These are phyloP conservation scores for Quercus agrifolia DNA, from an alignment of 306 rosid genomes.

Conservation along the genomic window DNA sequence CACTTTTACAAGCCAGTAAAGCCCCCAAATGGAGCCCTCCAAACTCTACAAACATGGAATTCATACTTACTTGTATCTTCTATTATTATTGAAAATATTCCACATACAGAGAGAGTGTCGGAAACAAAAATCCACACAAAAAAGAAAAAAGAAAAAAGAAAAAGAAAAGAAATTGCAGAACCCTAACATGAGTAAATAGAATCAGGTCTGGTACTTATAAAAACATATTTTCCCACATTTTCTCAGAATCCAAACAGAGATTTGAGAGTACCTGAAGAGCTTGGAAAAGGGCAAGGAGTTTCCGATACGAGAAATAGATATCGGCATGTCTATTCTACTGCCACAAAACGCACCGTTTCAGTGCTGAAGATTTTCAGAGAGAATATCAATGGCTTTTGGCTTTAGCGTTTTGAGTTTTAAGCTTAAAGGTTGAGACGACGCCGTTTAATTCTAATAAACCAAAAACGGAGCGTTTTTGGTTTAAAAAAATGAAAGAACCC, in stretches of 20 bases:
- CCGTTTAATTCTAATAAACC: neutral
- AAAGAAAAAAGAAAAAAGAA: no score
- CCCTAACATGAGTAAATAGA: neutral
- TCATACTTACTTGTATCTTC: no score
- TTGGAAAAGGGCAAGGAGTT: slow-evolving; percentile 62
- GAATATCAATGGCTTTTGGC: no score
- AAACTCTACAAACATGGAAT: no score
- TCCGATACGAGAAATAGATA: slow-evolving; percentile 41
- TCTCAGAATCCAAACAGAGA: neutral
- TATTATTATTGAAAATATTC: no score
- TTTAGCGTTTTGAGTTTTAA: no score
- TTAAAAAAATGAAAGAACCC: neutral
- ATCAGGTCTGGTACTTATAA: no score
- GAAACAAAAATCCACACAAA: no score
- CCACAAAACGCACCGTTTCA: slow-evolving; percentile 1
- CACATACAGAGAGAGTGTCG: no score
- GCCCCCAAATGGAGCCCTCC: no score
- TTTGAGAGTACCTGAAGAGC: slow-evolving; percentile 43
- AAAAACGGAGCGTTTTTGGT: neutral
- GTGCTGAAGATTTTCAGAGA: no score
- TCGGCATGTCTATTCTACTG: slow-evolving; percentile 20
- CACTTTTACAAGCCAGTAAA: no score
- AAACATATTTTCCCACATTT: neutral
- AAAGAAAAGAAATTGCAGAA: neutral
- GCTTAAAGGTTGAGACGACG: neutral